Evolutionary conservation across 805 yeast genomes (phyloP).

Genomic region (Hanseniaspora mollemarum): DNA sequence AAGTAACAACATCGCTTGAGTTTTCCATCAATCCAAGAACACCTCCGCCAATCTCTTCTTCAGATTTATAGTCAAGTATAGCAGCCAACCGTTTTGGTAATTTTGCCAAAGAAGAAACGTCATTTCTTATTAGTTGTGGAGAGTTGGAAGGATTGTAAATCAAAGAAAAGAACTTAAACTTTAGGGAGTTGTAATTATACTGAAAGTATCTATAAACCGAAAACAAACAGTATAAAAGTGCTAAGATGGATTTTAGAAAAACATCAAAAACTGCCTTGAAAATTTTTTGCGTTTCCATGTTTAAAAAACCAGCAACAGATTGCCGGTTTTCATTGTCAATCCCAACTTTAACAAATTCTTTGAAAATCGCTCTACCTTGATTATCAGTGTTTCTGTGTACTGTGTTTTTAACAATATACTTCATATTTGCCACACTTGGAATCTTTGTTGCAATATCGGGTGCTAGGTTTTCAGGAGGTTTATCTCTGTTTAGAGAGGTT

Average conservation of each 20-base stretch:
- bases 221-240: slow-evolving; percentile 44
- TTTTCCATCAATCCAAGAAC: slow-evolving; percentile 67
- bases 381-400: not conserved
- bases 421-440: slow-evolving; percentile 6
- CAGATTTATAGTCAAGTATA: slow-evolving; percentile 60
- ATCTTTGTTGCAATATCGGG: slow-evolving; percentile 8
- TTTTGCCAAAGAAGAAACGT: slow-evolving; percentile 59
- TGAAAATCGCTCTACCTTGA: not conserved
- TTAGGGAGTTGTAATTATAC: slow-evolving; percentile 40
- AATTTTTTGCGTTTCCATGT: slow-evolving; percentile 17
- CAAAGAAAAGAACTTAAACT: slow-evolving; percentile 47
- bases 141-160: slow-evolving; percentile 62
- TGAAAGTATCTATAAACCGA: slow-evolving; percentile 46
- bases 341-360: not conserved
- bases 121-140: slow-evolving; percentile 78
- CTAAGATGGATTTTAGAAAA: slow-evolving; percentile 39
- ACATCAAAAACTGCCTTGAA: slow-evolving; percentile 17
- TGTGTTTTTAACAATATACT: not conserved
- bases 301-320: slow-evolving; percentile 6
- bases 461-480: slow-evolving; percentile 14
- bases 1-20: slow-evolving; percentile 64
- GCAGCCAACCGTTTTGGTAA: slow-evolving; percentile 69
- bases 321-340: slow-evolving; percentile 10
- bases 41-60: slow-evolving; percentile 83
- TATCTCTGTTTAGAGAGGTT: slow-evolving; percentile 2